phyloP scores from a whole-genome alignment of 2,329 filamentous ascomycete genomes.

The Fusarium sororula region DNA sequence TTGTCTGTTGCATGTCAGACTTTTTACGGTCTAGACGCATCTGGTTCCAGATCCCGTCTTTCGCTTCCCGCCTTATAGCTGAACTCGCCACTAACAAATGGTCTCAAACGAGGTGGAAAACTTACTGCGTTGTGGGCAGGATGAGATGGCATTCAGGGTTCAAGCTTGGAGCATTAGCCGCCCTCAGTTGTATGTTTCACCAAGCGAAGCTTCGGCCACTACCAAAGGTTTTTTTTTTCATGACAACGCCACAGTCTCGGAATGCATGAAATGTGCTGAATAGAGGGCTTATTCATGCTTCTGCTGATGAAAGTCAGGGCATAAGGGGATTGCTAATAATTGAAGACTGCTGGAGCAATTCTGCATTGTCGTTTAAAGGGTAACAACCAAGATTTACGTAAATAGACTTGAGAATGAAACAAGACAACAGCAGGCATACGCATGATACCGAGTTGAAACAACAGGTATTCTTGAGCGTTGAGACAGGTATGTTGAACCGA shows the following conservation, averaged over 20 bases:
- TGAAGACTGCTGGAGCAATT: not conserved
- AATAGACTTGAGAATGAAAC: not conserved
- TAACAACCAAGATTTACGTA: not conserved
- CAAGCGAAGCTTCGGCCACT: conserved; percentile 9
- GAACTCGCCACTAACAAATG: conserved; percentile 4
- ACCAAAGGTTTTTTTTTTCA: conserved; percentile 1
- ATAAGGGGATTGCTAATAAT: not conserved
- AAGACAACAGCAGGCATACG: not conserved
- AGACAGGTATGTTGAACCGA: not conserved
- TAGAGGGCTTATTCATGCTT: not conserved
- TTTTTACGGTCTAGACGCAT: conserved; percentile 14
- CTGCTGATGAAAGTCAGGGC: not conserved
- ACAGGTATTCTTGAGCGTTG: not conserved
- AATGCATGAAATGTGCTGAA: not conserved
- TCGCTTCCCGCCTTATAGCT: conserved; percentile 10
- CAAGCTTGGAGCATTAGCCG: not conserved
- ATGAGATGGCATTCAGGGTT: not conserved
- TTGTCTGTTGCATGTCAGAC: not conserved
- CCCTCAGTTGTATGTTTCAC: conserved; percentile 35
- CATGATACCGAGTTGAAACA: not conserved
- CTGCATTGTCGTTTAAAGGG: not conserved
- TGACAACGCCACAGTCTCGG: conserved; percentile 23
- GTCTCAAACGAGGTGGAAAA: not conserved
- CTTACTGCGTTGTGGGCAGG: not conserved
- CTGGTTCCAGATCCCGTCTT: conserved; percentile 3